A percentile compares a stretch with the other conserved stretches of the same genome.
Evolutionary conservation across 768 basidiomycete species (phyloP).

Genomic region (Lentinula guzmanii): DNA sequence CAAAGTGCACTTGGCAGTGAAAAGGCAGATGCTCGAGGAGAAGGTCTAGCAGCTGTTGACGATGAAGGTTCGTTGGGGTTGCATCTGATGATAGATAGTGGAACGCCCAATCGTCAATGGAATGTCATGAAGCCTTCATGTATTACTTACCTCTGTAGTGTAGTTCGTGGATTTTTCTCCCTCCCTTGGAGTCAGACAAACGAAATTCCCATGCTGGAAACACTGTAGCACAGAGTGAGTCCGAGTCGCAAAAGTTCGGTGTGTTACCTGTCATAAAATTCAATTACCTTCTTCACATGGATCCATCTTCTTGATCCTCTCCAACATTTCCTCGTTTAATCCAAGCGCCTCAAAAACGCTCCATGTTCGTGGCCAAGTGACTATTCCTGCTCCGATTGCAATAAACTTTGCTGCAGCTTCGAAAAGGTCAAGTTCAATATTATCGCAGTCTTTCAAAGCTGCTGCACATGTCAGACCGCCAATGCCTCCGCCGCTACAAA

Average conservation of each 20-base stretch:
- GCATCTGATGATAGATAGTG: neutral
- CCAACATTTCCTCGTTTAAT: neutral
- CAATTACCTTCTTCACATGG: neutral
- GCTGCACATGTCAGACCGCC: slow-evolving; percentile 22
- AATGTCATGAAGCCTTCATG: too few species aligned
- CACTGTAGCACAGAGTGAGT: neutral
- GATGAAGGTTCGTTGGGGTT: slow-evolving; percentile 15
- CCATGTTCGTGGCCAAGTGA: slow-evolving; percentile 16
- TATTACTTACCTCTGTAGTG: neutral
- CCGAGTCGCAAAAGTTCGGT: neutral
- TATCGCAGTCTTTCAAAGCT: slow-evolving; percentile 17
- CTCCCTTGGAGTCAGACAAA: neutral
- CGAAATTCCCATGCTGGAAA: neutral
- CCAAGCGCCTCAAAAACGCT: neutral
- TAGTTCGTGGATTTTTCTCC: neutral
- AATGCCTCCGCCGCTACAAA: slow-evolving; percentile 23
- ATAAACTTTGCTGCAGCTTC: slow-evolving; percentile 30
- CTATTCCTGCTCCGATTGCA: slow-evolving; percentile 34
- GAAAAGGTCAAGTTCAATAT: slow-evolving; percentile 31
- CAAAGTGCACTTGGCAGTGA: slow-evolving; percentile 15
- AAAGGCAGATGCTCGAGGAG: slow-evolving; percentile 16
- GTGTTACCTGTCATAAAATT: too few species aligned
- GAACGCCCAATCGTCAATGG: too few species aligned
- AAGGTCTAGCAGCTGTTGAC: slow-evolving; percentile 19
- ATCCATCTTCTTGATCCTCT: neutral